phyloP scores from a whole-genome alignment of 208 protist genomes.

The Leishmania major region DNA sequence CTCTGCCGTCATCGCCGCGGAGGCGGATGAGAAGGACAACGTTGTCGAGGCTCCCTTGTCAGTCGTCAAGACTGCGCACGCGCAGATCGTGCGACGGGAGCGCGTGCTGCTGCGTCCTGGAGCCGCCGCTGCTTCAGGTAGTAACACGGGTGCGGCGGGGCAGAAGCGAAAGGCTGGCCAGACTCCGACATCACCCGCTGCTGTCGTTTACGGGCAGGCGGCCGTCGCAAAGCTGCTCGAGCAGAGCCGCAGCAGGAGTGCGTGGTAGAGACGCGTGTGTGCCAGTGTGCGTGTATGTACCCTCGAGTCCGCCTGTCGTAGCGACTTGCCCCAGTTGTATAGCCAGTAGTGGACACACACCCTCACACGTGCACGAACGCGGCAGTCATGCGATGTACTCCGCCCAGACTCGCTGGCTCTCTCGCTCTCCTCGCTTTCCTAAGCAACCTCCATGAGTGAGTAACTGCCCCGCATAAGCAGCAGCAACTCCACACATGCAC shows the following conservation, averaged over 20 bases:
- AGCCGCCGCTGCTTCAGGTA: not conserved
- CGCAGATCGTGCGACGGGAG: constrained; percentile 70
- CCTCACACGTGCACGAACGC: not conserved
- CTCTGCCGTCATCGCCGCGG: constrained; percentile 21
- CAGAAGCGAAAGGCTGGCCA: constrained; percentile 15
- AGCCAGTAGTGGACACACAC: not conserved
- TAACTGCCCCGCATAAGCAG: not conserved
- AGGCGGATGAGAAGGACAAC: constrained; percentile 58
- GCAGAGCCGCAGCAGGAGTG: constrained; percentile 25
- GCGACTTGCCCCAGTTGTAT: not conserved
- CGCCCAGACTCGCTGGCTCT: not conserved
- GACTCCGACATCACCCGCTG: not conserved
- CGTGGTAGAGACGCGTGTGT: constrained; percentile 35
- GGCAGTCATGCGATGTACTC: not conserved
- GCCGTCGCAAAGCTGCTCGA: constrained; percentile 47
- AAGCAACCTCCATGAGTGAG: not conserved
- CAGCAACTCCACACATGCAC: not conserved
- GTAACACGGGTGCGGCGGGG: not conserved
- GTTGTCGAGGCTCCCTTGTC: constrained; percentile 51
- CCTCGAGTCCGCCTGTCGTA: not conserved
- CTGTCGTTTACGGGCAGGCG: constrained; percentile 32
- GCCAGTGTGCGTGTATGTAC: not conserved
- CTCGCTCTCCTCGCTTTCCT: not conserved
- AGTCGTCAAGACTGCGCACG: constrained; percentile 29
- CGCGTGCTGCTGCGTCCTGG: constrained; percentile 33